Conservation (phyloP, 2,329 filamentous ascomycete genomes). For the Rasamsonia emersonii region DNA sequence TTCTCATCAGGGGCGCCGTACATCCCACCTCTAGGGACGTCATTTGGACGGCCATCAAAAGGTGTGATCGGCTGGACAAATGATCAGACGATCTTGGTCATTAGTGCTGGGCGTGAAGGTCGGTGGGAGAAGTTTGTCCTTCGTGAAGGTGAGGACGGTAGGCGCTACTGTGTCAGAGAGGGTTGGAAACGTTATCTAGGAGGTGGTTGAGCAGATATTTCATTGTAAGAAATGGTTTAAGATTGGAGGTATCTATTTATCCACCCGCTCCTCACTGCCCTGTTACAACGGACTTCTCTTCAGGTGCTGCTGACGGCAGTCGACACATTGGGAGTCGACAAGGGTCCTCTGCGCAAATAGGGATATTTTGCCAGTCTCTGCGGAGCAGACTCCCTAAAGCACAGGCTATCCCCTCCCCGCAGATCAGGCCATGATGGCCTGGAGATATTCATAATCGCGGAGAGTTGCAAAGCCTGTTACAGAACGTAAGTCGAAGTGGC, state of each 20-base stretch:
- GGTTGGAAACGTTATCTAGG: conserved; percentile 75
- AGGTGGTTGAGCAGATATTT: conserved; percentile 18
- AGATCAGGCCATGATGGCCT: no score
- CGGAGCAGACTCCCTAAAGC: no score
- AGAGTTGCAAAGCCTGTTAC: no score
- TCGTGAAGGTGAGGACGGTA: conserved; percentile 59
- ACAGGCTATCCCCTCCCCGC: no score
- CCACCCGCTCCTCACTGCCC: neutral
- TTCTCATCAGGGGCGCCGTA: conserved; percentile 34
- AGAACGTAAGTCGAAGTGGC: no score
- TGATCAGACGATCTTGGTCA: conserved; percentile 63
- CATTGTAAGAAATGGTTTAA: neutral
- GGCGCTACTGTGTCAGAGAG: conserved; percentile 57
- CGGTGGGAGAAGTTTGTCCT: conserved; percentile 83
- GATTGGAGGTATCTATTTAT: neutral
- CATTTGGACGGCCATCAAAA: conserved; percentile 58
- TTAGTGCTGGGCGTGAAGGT: conserved; percentile 71
- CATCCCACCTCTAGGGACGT: conserved; percentile 44
- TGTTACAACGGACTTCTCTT: neutral
- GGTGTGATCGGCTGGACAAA: conserved; percentile 78
- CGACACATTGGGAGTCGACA: no score
- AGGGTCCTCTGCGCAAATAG: no score
- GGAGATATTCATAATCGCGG: no score
- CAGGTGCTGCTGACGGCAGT: no score
- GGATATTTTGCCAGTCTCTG: no score